Evolutionary conservation across 192 early-diverging fungal species (phyloP).

Genomic region (Coemansia sp.): DNA sequence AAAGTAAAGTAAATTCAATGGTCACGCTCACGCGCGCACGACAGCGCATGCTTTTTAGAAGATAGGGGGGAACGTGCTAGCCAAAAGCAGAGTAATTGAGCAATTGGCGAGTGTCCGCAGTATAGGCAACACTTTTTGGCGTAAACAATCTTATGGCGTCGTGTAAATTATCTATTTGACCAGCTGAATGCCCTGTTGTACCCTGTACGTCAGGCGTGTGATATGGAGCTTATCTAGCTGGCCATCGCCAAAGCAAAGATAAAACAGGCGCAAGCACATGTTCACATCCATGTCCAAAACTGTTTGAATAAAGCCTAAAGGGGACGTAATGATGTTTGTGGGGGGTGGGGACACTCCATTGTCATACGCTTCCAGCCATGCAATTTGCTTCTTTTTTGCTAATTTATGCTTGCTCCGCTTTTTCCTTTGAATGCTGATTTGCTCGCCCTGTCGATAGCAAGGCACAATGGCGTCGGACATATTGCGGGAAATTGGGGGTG

Average conservation of each 20-base stretch:
- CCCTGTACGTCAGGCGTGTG: neutral
- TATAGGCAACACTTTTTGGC: neutral
- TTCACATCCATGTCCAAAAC: neutral
- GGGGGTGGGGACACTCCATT: neutral
- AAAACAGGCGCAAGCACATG: neutral
- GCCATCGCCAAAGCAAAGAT: neutral
- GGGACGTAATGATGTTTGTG: neutral
- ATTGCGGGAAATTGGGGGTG: constrained; percentile 4
- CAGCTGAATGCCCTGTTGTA: neutral
- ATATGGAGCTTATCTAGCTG: neutral
- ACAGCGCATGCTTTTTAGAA: neutral
- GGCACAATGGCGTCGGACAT: constrained; percentile 6
- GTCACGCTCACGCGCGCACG: constrained; percentile 7
- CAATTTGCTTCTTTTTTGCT: constrained; percentile 3
- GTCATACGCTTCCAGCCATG: constrained; percentile 2
- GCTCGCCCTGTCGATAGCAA: constrained; percentile 6
- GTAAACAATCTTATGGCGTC: neutral
- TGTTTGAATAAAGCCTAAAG: neutral
- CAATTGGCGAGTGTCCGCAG: neutral
- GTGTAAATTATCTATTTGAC: neutral
- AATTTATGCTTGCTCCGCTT: constrained; percentile 7
- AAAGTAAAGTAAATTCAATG: constrained; percentile 4
- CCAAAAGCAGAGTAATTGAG: neutral
- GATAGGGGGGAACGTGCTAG: neutral
- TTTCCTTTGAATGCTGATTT: neutral